Base-by-base conservation (phyloP, 2,329 filamentous ascomycete genomes). In the Mycosphaerella arachidis region DNA sequence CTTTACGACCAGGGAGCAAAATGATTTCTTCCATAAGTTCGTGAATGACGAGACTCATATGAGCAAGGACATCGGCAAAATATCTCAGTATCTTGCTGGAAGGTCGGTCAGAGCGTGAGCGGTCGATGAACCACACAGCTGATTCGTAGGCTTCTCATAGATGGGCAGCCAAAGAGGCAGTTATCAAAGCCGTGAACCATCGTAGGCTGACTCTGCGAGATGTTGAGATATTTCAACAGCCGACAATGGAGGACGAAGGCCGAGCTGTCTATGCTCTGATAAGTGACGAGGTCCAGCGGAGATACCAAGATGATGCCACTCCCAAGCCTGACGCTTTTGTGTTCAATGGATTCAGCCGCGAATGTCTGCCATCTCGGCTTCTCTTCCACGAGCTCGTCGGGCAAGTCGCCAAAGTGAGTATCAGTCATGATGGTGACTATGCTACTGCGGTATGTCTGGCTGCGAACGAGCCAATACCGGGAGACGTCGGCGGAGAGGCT, bases 371-470 rank as follows among this genome's bases (percentile, higher is more conserved):
- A 18, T 52, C 50, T n/a, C 27, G 27, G 13, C 10, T 52, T 7
- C 40, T 30, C 27, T 55, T 56, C 30, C 57, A 57, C 16, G 56
- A 63, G 18, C 43, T 65, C 13, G 20, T 30, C 16, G 76, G 75
- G n/a, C 82, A 85, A 65, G 78, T 85, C 53, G 91, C 86, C 13
- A 80, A 84, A 68, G 72, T 96, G 48, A 93, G 88, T 61, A 95
- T 97, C 67, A 94, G 89, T 69, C 92, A 97, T 72, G 92, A 97
- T 73, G 87, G 84, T 1, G 87, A 91, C 7, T 96, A 92, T 75
- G 91, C 91, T 9, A 86, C 83, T 20, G 89, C 88, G 6, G 80
- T 87, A 0, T 89, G 87, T 64, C 64, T 91, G 35, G 85, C 82
- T n/a, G 71, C 73, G 5, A 60, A 62, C 13, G 65, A 68, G 58